phyloP scores from a whole-genome alignment of 192 early-diverging fungal species.

The Coemansia sp. region DNA sequence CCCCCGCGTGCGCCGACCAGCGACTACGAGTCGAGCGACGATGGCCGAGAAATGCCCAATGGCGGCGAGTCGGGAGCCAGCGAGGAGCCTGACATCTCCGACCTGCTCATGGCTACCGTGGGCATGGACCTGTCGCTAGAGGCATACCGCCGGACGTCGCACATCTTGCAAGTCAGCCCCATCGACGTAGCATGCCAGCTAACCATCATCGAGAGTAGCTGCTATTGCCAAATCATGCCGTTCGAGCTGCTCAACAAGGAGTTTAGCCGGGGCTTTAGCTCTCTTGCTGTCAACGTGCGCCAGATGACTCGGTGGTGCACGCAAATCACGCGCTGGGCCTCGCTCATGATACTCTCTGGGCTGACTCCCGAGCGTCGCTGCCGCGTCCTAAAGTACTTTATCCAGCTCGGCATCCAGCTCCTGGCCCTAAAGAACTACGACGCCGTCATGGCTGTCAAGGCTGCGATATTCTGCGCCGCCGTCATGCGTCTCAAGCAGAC shows the following conservation, averaged over 20 bases:
- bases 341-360: constrained; percentile 73
- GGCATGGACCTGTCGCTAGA: constrained; percentile 58
- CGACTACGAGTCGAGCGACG: constrained; percentile 2
- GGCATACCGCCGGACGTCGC: constrained; percentile 62
- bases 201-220: constrained; percentile 75
- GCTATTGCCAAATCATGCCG: constrained; percentile 70
- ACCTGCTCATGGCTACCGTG: constrained; percentile 51
- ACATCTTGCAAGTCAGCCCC: constrained; percentile 73
- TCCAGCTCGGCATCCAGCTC: constrained; percentile 69
- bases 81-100: constrained; percentile 50
- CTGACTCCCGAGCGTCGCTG: constrained; percentile 70
- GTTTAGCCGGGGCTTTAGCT: constrained; percentile 55
- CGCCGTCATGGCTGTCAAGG: constrained; percentile 78
- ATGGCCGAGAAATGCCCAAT: background rate
- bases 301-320: constrained; percentile 73
- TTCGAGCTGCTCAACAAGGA: constrained; percentile 75
- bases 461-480: constrained; percentile 72
- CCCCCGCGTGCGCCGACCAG: background rate
- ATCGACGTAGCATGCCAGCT: constrained; percentile 83
- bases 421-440: constrained; percentile 69
- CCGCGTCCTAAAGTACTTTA: constrained; percentile 73
- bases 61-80: constrained; percentile 1
- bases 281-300: constrained; percentile 67
- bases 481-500: constrained; percentile 74
- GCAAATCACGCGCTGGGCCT: constrained; percentile 80